Percentiles rank a stretch among this genome's conserved stretches.
These are phyloP conservation scores for Kuraishia ogatae DNA, from an alignment of 805 yeast species.

Conservation along the genomic window DNA sequence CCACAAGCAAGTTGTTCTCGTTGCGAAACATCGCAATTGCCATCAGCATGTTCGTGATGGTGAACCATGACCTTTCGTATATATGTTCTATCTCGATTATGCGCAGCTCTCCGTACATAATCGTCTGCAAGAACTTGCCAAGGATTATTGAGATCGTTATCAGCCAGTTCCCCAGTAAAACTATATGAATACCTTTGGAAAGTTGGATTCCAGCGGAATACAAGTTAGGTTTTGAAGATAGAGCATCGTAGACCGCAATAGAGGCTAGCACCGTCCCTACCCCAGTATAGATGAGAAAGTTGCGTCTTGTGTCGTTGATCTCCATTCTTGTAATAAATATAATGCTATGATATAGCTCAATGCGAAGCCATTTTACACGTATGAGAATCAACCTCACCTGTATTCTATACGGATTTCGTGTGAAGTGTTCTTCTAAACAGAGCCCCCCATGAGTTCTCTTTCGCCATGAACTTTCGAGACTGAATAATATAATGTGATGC, in stretches of 20 bases:
- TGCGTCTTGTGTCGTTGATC: neutral
- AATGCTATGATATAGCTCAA: neutral
- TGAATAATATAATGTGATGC: neutral
- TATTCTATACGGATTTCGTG: no score
- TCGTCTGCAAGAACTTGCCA: constrained; percentile 39
- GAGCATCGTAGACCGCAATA: constrained; percentile 26
- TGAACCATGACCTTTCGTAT: constrained; percentile 55
- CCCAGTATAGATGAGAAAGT: constrained; percentile 11
- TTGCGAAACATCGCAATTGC: constrained; percentile 45
- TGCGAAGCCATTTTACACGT: no score
- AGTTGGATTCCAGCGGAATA: constrained; percentile 41
- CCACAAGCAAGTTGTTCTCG: constrained; percentile 37
- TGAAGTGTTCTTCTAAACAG: no score
- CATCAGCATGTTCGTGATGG: constrained; percentile 54
- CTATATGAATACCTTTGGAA: constrained; percentile 37
- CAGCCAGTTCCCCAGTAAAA: constrained; percentile 35
- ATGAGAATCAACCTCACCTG: no score
- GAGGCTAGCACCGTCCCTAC: constrained; percentile 26
- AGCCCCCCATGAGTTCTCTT: no score
- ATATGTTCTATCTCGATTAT: constrained; percentile 69
- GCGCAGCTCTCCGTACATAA: constrained; percentile 70
- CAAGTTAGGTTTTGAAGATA: constrained; percentile 34
- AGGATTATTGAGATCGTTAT: constrained; percentile 23
- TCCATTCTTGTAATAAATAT: neutral
- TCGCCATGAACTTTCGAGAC: neutral